Percentiles rank a stretch among this genome's conserved stretches.
Conservation (phyloP, 257 asterid species). For the Haberlea rhodopensis region DNA sequence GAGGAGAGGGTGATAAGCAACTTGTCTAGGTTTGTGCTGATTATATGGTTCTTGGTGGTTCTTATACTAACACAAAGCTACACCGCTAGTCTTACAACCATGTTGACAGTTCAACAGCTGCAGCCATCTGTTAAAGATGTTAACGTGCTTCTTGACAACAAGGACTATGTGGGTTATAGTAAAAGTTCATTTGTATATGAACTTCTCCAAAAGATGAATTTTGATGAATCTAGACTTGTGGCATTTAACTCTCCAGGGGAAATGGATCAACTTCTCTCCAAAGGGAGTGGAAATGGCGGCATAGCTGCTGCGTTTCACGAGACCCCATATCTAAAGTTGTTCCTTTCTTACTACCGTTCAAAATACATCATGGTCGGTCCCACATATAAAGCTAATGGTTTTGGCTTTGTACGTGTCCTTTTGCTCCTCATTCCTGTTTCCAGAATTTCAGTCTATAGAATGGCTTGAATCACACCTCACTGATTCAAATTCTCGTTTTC, state of each 20-base stretch:
- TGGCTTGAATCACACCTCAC: not conserved
- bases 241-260: not conserved
- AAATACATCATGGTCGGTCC: constrained; percentile 25
- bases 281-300: constrained; percentile 10
- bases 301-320: constrained; percentile 11
- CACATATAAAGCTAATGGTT: constrained; percentile 25
- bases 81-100: constrained; percentile 8
- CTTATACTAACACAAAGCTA: constrained; percentile 25
- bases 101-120: constrained; percentile 6
- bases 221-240: constrained; percentile 7
- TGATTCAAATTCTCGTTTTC: not conserved
- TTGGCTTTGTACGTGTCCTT: constrained; percentile 36
- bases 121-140: not conserved
- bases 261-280: not conserved
- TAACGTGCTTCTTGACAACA: not conserved
- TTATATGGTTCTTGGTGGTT: constrained; percentile 23
- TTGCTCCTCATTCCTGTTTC: not conserved
- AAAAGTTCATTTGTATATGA: not conserved
- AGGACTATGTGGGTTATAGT: constrained; percentile 4
- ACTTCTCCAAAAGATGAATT: not conserved
- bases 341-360: constrained; percentile 23
- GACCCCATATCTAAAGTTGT: constrained; percentile 27
- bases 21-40: constrained; percentile 6
- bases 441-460: too few species aligned
- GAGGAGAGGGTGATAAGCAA: constrained; percentile 4